Percentiles rank a stretch among this genome's conserved stretches.
Evolutionary conservation across 352 stramenopile genomes (phyloP).

Genomic region (Pythium scleroteichum): DNA sequence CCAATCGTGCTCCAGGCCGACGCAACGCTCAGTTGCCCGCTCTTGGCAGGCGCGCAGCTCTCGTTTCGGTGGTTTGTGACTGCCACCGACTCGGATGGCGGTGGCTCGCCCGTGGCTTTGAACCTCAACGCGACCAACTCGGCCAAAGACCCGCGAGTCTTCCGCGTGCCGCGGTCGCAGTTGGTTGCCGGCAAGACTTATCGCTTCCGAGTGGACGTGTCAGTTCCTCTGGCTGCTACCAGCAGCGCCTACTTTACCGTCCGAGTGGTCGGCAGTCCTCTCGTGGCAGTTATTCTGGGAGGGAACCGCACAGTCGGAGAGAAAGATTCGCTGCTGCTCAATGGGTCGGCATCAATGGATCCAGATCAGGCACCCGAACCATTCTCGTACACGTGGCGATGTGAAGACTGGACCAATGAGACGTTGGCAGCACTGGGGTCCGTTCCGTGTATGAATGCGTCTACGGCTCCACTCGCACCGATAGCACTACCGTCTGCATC

Average conservation of each 20-base stretch:
- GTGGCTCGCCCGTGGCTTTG: slow-evolving; percentile 4
- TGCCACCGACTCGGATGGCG: neutral
- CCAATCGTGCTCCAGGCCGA: slow-evolving; percentile 47
- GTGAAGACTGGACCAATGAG: slow-evolving; percentile 53
- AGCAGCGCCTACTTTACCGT: slow-evolving; percentile 47
- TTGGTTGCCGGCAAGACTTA: slow-evolving; percentile 49
- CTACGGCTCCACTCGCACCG: neutral
- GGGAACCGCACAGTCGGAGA: slow-evolving; percentile 51
- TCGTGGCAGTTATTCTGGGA: slow-evolving; percentile 39
- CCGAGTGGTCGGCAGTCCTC: slow-evolving; percentile 38
- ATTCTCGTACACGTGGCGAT: slow-evolving; percentile 55
- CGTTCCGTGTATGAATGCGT: slow-evolving; percentile 19
- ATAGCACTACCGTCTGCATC: slow-evolving; percentile 3
- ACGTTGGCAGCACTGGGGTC: slow-evolving; percentile 2
- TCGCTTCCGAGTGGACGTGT: slow-evolving; percentile 53
- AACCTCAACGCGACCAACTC: slow-evolving; percentile 52
- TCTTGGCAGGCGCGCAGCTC: slow-evolving; percentile 28
- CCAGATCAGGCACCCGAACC: slow-evolving; percentile 39
- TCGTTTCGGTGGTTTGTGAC: slow-evolving; percentile 52
- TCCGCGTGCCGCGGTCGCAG: slow-evolving; percentile 40
- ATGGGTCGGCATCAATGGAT: slow-evolving; percentile 47
- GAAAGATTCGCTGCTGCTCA: slow-evolving; percentile 51
- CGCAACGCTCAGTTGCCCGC: slow-evolving; percentile 45
- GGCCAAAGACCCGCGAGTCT: slow-evolving; percentile 63
- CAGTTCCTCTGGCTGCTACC: slow-evolving; percentile 21